These are phyloP conservation scores for Citrus medica DNA, from an alignment of 345 rosid species.

Conservation along the genomic window DNA sequence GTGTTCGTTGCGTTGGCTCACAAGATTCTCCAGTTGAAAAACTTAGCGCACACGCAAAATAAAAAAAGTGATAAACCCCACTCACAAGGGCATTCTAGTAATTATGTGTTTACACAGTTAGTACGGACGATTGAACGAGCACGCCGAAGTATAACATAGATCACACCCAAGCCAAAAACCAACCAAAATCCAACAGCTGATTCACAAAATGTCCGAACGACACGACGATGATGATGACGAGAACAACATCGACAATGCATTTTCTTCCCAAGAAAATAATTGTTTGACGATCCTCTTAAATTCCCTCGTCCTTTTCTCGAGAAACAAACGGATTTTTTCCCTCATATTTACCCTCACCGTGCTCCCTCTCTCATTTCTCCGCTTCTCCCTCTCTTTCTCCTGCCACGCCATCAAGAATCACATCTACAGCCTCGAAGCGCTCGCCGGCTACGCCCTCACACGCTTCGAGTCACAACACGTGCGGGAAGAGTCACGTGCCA, in stretches of 20 bases:
- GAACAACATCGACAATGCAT: background rate
- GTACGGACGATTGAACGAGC: too few relatives aligned
- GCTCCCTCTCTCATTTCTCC: conserved; percentile 59
- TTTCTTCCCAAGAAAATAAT: background rate
- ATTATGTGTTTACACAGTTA: too few relatives aligned
- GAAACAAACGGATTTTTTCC: conserved; percentile 43
- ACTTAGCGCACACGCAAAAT: too few relatives aligned
- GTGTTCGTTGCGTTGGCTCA: too few relatives aligned
- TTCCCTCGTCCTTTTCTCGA: conserved; percentile 40
- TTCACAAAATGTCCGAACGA: conserved; percentile 17
- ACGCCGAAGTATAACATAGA: too few relatives aligned
- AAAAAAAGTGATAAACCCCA: too few relatives aligned
- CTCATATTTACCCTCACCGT: conserved; percentile 41
- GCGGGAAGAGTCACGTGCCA: conserved; percentile 62
- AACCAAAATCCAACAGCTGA: too few relatives aligned
- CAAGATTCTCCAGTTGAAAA: too few relatives aligned
- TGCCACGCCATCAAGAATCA: conserved; percentile 43
- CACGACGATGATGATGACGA: background rate
- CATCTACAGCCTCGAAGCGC: conserved; percentile 55
- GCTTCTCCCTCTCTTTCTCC: conserved; percentile 48
- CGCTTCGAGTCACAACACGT: conserved; percentile 64
- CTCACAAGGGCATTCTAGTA: too few relatives aligned
- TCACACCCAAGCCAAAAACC: too few relatives aligned
- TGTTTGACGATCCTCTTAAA: conserved; percentile 23
- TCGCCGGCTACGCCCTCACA: conserved; percentile 47